Conservation (phyloP, 768 basidiomycete species). For the Fistulinella prunicolor region DNA sequence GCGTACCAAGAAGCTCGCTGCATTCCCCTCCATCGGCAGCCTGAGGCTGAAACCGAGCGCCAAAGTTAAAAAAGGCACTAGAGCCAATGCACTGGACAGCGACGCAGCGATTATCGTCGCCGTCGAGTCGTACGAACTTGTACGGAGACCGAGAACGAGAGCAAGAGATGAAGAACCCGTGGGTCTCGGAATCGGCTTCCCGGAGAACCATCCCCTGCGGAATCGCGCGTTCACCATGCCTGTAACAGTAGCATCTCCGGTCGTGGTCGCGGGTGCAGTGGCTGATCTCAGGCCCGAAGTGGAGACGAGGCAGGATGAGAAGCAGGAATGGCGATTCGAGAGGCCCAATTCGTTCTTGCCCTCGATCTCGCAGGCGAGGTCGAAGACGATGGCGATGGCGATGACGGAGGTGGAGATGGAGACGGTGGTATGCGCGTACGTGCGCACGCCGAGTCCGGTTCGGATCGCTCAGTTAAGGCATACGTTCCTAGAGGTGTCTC, state of each 20-base stretch:
- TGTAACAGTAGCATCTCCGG: neutral
- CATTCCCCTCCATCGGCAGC: neutral
- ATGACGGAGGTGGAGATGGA: neutral
- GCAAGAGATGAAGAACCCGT: conserved; percentile 6
- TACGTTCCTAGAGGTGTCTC: conserved; percentile 14
- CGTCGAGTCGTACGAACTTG: conserved; percentile 15
- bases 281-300: too few species aligned
- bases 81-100: too few species aligned
- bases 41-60: neutral
- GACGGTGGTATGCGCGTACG: neutral
- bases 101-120: neutral
- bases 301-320: neutral
- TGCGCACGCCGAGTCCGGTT: neutral
- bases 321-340: neutral
- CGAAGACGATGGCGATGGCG: neutral
- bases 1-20: neutral
- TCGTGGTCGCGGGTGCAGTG: neutral
- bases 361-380: neutral
- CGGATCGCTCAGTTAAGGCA: conserved; percentile 10
- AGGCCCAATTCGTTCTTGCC: neutral
- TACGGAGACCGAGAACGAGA: neutral
- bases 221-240: conserved; percentile 23
- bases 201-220: conserved; percentile 20
- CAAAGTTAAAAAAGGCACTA: too few species aligned
- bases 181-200: conserved; percentile 29